Evolutionary conservation across 345 rosid species (phyloP), one percentile per base, ranked within the genome.

Genomic region (Pugionium dolabratum): DNA sequence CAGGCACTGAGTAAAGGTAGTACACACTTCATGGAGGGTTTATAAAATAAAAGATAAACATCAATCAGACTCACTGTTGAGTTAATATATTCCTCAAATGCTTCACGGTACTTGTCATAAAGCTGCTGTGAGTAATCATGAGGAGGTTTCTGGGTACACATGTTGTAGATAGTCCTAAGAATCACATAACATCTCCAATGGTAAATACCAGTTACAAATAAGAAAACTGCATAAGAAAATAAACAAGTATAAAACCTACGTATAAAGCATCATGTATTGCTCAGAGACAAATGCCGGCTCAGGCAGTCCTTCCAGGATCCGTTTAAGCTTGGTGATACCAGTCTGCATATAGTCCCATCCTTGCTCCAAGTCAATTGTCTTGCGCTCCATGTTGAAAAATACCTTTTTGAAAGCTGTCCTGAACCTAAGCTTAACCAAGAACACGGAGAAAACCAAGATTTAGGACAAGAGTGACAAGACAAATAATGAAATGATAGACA

Each of bases 121-220:
- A 88, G 85, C 78, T 86, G 91, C 58, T 85, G 87, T 28, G 94
- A 86, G 56, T 85, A 90, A 64, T 90, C 85, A 64, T 80, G 78
- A 8, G 93, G 93, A 2, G 91, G 85, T 79, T 81, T 88, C 74
- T 88, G 93, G 4, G 89, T 83, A 54, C 97, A 90, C 97, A 90
- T 82, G 46, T 76, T 76, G 71, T 86, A 81, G 11, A 85, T 81
- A 2, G 88, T 88, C 26, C 97, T 93, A 85, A 58, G 18, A 30
- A 71, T 28, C 30, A 36, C 46, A 43, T 26, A 65, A 47, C 8
- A 10, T 3, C 31, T 39, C 49, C 5, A 54, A 44, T 1, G 1
- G 3, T 50, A 10, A 75, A 39, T 9, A 51, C 58, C 27, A 44
- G 9, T 7, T 35, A 50, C 29, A 69, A 25, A 44, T 28, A 62